Base-by-base conservation (phyloP, 108 stramenopile genomes). In the Cyclotella distinguenda region DNA sequence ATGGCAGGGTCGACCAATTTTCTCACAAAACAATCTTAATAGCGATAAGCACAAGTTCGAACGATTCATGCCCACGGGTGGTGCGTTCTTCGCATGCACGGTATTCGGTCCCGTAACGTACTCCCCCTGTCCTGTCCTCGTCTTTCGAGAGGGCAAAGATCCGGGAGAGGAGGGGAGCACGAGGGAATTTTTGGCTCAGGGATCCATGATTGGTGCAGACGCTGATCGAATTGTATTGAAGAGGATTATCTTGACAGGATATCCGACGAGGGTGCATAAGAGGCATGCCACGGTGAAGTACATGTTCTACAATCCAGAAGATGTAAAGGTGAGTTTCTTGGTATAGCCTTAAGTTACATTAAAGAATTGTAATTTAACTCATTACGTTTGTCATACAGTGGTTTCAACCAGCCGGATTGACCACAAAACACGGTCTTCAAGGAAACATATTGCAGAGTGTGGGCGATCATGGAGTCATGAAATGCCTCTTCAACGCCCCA, bases 381-480 rank as follows among this genome's bases (percentile, higher is more conserved):
- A 28, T 35, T 36, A 26, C 28, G 15, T 27, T 59, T 32, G 22
- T 21, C 11, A 16, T 51, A 34, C 66, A 77, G 79, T 99, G 96
- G 97, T 99, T 99, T 88, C 96, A 96, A 66, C 98, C 98, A 10
- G 96, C 98, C 18, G 96, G 90, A 46, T 76, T 99, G 31, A 70
- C 75, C 13, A 99, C 98, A 40, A 98, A 98, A 79, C 94, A 97
- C 66, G 99, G 99, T 6, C 80, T 98, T 51, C 80, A 89, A 61
- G 98, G 97, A 53, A 94, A 97, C 65, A 99, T 99, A 51, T 68
- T 85, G 42, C 85, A 97, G 50, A 91, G 97, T 39, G 86, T 98
- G 34, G 99, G 99, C 35, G 97, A 97, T 46, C 99, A 99, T 65
- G 99, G 99, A 31, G 87, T 95, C n/a, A 96, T 98, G 94, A 99